These are phyloP conservation scores for Stygiomarasmius scandens DNA, from an alignment of 1,284 basidiomycete species.

Conservation along the genomic window DNA sequence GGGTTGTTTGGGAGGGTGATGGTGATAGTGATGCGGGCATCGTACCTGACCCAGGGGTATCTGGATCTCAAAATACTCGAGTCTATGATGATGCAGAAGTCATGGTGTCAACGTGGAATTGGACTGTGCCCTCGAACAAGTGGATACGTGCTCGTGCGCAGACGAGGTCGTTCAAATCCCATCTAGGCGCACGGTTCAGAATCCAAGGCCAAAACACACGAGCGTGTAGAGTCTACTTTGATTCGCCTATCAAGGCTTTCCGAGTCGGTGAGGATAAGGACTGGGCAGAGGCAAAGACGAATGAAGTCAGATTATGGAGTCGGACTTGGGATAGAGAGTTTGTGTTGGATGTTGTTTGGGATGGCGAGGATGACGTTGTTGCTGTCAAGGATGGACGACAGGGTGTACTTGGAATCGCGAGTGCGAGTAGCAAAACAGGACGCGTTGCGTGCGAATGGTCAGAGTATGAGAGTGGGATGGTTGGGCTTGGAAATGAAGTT, in stretches of 20 bases:
- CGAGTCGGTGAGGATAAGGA: slow-evolving; percentile 32
- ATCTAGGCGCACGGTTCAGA: slow-evolving; percentile 39
- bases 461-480: slow-evolving; percentile 63
- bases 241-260: slow-evolving; percentile 31
- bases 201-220: slow-evolving; percentile 64
- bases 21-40: background rate
- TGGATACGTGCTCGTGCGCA: slow-evolving; percentile 7
- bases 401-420: too few species aligned
- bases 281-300: slow-evolving; percentile 30
- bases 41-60: slow-evolving; percentile 5
- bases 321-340: slow-evolving; percentile 67
- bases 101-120: background rate
- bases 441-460: slow-evolving; percentile 70
- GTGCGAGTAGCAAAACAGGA: too few species aligned
- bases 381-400: too few species aligned
- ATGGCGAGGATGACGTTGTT: slow-evolving; percentile 12
- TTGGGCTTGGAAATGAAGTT: slow-evolving; percentile 38
- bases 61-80: too few species aligned
- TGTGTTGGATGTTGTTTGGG: slow-evolving; percentile 54
- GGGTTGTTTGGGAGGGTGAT: slow-evolving; percentile 23
- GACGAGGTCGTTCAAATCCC: slow-evolving; percentile 25
- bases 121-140: background rate
- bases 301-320: slow-evolving; percentile 64
- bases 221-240: slow-evolving; percentile 63
- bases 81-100: background rate